Percentiles rank a stretch among this genome's conserved stretches.
Evolutionary conservation across 2,329 filamentous ascomycete species (phyloP).

Genomic region (Fusarium oxysporum): DNA sequence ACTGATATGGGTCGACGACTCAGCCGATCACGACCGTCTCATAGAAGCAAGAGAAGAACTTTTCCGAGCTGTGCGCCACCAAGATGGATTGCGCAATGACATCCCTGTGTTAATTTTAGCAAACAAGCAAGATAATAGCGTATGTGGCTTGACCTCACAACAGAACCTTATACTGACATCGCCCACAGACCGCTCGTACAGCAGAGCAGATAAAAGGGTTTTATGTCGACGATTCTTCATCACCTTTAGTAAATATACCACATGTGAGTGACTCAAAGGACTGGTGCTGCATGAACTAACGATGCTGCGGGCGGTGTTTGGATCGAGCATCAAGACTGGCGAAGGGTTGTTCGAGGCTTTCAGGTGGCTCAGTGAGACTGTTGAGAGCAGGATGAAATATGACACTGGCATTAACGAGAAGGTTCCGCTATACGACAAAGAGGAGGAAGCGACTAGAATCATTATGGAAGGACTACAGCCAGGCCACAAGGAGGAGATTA

Average conservation of each 20-base stretch:
- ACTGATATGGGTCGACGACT: background rate
- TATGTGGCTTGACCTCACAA: fast-evolving
- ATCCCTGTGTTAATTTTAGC: background rate
- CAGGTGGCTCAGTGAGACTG: background rate
- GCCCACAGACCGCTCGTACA: background rate
- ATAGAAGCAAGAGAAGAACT: conserved; percentile 5
- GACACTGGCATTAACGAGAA: background rate
- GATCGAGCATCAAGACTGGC: background rate
- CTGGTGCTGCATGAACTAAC: background rate
- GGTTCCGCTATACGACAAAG: background rate
- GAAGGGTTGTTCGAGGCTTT: background rate
- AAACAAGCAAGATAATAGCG: background rate
- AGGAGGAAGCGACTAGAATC: background rate
- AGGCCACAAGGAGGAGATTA: fast-evolving
- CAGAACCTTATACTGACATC: fast-evolving
- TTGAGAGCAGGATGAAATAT: background rate
- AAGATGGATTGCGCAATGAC: background rate
- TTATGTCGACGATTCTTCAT: background rate
- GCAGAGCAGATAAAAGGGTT: background rate
- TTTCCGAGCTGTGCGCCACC: background rate
- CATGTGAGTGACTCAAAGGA: background rate
- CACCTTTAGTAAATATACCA: background rate
- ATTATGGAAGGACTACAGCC: too few relatives aligned
- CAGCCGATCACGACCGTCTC: background rate
- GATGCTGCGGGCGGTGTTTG: background rate